These are phyloP conservation scores for Exophiala bonariae DNA, from an alignment of 2,329 filamentous ascomycete genomes.

Conservation along the genomic window DNA sequence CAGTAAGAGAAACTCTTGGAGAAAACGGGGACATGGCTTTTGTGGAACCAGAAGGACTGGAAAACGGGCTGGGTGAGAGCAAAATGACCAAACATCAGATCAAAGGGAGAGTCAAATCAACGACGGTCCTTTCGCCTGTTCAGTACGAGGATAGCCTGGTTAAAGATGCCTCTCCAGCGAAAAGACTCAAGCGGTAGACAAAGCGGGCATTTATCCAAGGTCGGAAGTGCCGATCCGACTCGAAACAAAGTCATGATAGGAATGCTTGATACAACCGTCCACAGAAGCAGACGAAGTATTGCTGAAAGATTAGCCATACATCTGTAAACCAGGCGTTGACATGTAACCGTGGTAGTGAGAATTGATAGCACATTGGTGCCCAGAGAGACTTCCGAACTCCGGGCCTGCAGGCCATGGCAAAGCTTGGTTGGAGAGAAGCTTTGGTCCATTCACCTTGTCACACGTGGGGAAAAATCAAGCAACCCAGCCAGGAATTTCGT, in stretches of 20 bases:
- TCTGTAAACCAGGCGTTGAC: no score
- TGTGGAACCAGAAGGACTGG: slow-evolving; percentile 46
- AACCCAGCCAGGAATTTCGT: neutral
- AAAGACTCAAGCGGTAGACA: slow-evolving; percentile 17
- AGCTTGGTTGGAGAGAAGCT: slow-evolving; percentile 13
- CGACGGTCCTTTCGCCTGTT: no score
- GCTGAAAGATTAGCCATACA: no score
- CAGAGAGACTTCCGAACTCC: no score
- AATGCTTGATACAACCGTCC: no score
- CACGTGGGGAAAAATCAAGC: neutral
- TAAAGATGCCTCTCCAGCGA: slow-evolving; percentile 18
- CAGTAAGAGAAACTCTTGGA: slow-evolving; percentile 51
- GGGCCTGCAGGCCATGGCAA: neutral
- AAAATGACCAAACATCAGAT: slow-evolving; percentile 24
- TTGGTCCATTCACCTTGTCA: slow-evolving; percentile 9
- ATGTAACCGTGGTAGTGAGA: no score
- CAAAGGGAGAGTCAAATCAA: slow-evolving; percentile 24
- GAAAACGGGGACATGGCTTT: slow-evolving; percentile 60
- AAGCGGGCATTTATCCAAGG: neutral
- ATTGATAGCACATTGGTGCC: no score
- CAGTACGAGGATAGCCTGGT: slow-evolving; percentile 16
- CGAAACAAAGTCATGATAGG: neutral
- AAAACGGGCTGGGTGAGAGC: slow-evolving; percentile 18
- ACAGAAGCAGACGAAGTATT: no score
- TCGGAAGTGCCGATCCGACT: no score